These are phyloP conservation scores for Claviceps sp. DNA, from an alignment of 2,329 filamentous ascomycete genomes.

Conservation along the genomic window DNA sequence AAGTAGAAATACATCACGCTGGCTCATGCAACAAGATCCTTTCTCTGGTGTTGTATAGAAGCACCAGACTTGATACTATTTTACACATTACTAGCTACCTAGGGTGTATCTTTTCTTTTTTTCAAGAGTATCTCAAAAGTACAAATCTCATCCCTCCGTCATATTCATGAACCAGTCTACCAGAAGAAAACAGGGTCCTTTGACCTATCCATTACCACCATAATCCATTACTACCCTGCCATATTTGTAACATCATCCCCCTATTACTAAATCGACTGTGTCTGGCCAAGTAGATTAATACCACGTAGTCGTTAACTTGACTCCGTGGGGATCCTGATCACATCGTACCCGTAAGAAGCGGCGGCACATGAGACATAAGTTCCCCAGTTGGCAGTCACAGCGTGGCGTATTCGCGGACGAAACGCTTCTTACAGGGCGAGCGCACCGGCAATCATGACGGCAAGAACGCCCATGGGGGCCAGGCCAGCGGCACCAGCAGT, in stretches of 20 bases:
- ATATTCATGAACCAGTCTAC: no score
- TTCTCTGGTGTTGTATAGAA: neutral
- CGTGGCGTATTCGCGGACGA: neutral
- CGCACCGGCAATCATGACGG: conserved; percentile 19
- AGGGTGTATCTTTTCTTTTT: conserved; percentile 2
- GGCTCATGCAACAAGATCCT: neutral
- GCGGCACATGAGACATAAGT: neutral
- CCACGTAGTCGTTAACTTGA: no score
- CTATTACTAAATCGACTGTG: no score
- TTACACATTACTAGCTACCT: conserved; percentile 10
- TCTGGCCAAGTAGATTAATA: no score
- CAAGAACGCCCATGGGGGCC: conserved; percentile 19
- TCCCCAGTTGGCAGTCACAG: neutral
- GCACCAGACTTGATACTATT: conserved; percentile 9
- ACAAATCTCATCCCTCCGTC: conserved; percentile 6
- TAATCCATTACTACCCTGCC: neutral
- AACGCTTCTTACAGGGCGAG: conserved; percentile 22
- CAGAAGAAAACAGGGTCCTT: neutral
- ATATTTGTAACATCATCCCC: neutral
- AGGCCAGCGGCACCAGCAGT: conserved; percentile 18
- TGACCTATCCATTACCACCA: conserved; percentile 4
- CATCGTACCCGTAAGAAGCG: no score
- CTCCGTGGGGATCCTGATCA: no score
- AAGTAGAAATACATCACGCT: neutral
- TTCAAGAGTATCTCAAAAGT: neutral